phyloP scores from a whole-genome alignment of 305 asterid species.

The Solanum hybrid region DNA sequence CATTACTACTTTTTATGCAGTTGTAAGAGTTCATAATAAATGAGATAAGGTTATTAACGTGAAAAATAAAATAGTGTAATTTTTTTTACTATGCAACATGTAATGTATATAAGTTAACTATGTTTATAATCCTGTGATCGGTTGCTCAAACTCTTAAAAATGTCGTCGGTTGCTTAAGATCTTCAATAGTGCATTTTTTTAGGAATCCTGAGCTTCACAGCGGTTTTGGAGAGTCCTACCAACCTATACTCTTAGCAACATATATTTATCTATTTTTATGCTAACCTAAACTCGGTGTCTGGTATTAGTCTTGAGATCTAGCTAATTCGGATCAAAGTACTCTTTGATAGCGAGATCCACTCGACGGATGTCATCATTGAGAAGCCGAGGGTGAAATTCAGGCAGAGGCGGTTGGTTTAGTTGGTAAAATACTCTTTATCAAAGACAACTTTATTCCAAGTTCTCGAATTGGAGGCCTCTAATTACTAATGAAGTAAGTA shows the following conservation, averaged over 20 bases:
- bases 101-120: background rate
- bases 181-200: background rate
- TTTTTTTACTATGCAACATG: background rate
- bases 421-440: background rate
- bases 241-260: background rate
- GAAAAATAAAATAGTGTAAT: background rate
- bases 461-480: background rate
- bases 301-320: background rate
- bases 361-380: background rate
- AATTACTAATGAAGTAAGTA: background rate
- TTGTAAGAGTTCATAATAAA: background rate
- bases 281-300: background rate
- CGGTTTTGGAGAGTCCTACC: background rate
- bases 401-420: background rate
- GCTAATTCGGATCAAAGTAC: background rate
- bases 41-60: background rate
- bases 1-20: background rate
- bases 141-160: background rate
- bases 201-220: background rate
- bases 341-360: background rate
- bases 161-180: background rate
- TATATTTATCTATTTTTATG: background rate
- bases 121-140: too few species aligned
- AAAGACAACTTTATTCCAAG: background rate
- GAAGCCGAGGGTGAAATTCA: background rate